Base-by-base conservation (phyloP, 2,329 filamentous ascomycete species). In the Cercospora berteroae region DNA sequence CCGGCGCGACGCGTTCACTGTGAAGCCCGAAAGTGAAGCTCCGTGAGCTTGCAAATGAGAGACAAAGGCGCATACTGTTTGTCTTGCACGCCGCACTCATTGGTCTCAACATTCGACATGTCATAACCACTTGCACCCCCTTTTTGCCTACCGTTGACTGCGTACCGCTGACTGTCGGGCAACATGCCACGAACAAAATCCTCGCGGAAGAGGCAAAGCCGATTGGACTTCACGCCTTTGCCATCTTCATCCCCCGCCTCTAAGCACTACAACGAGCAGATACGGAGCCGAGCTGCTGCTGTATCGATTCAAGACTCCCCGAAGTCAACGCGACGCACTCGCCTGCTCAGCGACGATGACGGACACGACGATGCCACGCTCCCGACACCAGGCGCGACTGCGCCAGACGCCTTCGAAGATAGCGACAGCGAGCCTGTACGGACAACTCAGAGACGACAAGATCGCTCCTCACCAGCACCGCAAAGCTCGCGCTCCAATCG, bases 171-270 rank as follows among this genome's bases (percentile, higher is more conserved):
- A 16, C 27, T 8, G 8, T n/a, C 29, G 9, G 7, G 23, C 50
- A 58, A 56, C 23, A 69, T 69, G 68, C 42, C 62, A 42, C 57
- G 65, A n/a, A 64, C 63, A 27, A 70, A 65, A 31, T 68, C 66
- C 12, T 57, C 67, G 31, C 71, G 74, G 48, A 77, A 76, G 68
- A 77, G 78, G 44, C 82, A 84, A 68, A 78, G 78, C 7, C 80
- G 80, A 27, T 74, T 84, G 20, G 77, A 74, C 59, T 83, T 83
- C 73, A 81, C 79, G 0, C 79, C 81, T 4, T 67, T 81, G 4
- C 74, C 79, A 7, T 79, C 80, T 12, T 79, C 79, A 0, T 81
- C 80, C 5, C 78, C 80, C 16, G 77, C 76, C 18, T 72, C 77
- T 5, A 67, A 78, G 27, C 64, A 71, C 20, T 76, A 78, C 29